These are phyloP conservation scores for Emmonsia crescens DNA, from an alignment of 2,329 filamentous ascomycete genomes.

Conservation along the genomic window DNA sequence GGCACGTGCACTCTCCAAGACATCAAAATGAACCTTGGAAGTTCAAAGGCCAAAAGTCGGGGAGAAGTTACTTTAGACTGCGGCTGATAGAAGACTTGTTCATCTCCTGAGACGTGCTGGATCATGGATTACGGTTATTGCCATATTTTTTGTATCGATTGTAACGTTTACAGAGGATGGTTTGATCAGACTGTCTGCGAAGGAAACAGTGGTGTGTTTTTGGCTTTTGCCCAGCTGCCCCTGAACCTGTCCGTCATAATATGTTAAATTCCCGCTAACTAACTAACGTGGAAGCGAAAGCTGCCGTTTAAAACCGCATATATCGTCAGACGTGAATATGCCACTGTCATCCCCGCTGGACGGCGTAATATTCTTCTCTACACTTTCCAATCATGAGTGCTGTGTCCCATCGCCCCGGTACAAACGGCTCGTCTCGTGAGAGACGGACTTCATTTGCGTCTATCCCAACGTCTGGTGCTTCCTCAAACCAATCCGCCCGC, in stretches of 20 bases:
- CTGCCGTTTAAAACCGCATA: not conserved
- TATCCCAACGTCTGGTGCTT: conserved; percentile 40
- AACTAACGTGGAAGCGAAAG: not conserved
- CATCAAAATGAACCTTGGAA: not conserved
- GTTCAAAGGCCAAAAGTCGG: not conserved
- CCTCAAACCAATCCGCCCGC: conserved; percentile 28
- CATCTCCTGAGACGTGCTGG: not conserved
- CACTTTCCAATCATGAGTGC: conserved; percentile 23
- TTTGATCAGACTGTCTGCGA: not conserved
- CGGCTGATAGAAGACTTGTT: not conserved
- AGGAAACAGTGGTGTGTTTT: not conserved
- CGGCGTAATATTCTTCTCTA: conserved; percentile 13
- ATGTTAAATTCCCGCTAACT: not conserved
- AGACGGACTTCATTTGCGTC: conserved; percentile 52
- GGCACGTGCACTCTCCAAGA: conserved; percentile 6
- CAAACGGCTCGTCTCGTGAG: conserved; percentile 27
- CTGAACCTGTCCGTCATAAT: not conserved
- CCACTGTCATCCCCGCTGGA: conserved; percentile 6
- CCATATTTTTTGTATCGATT: not conserved
- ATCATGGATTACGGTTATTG: not conserved
- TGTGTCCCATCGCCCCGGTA: conserved; percentile 29
- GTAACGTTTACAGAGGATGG: not conserved
- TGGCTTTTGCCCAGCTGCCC: conserved; percentile 2
- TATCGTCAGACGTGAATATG: conserved; percentile 4
- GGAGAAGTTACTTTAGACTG: not conserved